These are phyloP conservation scores for Colletotrichum kahawae DNA, from an alignment of 2,329 filamentous ascomycete species.

Conservation along the genomic window DNA sequence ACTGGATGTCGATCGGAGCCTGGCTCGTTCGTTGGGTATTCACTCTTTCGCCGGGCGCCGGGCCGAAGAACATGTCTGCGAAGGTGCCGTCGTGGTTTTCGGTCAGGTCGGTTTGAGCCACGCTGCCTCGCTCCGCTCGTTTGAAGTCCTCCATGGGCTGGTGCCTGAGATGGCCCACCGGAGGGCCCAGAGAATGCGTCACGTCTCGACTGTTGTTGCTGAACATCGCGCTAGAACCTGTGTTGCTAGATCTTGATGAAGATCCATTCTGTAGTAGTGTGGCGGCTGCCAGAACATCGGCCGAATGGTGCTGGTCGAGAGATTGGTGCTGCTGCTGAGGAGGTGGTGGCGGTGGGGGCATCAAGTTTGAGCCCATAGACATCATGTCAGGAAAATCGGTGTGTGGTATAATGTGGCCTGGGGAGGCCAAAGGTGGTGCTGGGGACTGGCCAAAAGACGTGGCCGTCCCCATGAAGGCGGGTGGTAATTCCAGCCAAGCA, in stretches of 20 bases:
- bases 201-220: constrained; percentile 4
- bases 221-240: constrained; percentile 22
- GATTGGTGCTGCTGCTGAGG: constrained; percentile 27
- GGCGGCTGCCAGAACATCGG: constrained; percentile 65
- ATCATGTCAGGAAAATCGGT: constrained; percentile 31
- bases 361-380: constrained; percentile 34
- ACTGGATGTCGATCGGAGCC: constrained; percentile 56
- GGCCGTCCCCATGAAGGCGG: constrained; percentile 68
- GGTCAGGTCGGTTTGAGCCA: constrained; percentile 27
- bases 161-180: constrained; percentile 46
- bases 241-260: constrained; percentile 27
- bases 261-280: constrained; percentile 53
- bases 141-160: constrained; percentile 48
- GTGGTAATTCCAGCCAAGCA: constrained; percentile 64
- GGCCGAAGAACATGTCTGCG: constrained; percentile 46
- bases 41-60: constrained; percentile 22
- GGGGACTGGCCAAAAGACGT: constrained; percentile 65
- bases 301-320: constrained; percentile 39
- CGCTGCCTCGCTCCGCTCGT: constrained; percentile 40
- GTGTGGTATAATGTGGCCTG: constrained; percentile 30
- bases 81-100: constrained; percentile 40
- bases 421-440: constrained; percentile 33
- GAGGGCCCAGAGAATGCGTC: constrained; percentile 31
- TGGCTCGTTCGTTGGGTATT: constrained; percentile 27
- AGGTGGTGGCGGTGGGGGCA: constrained; percentile 40